Base-by-base conservation (phyloP, 202 grass and related monocot genomes). In the Miscanthus sacchariflorus region DNA sequence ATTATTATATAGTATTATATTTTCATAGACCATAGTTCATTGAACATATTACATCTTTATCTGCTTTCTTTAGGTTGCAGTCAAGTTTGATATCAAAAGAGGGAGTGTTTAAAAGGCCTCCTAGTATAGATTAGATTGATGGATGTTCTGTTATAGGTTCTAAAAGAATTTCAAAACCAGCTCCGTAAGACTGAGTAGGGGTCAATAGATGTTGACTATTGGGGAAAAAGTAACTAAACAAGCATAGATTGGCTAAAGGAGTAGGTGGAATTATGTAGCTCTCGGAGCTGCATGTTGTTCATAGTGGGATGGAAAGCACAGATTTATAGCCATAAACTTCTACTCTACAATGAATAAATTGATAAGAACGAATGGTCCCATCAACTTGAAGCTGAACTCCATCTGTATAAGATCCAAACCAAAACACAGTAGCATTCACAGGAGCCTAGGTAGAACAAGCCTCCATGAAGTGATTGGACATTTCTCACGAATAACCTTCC, bases 391-490 rank as follows among this genome's bases (percentile, higher is more conserved):
- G 11, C 6, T 54, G 58, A 61, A 23, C 58, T 76, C 74, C 14
- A 49, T 50, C 13, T 48, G 45, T 33, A 50, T 14, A 52, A 8
- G 52, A 49, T 61, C 68, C 18, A 80, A 78, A 17, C 23, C 17
- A 63, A 45, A 87, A 24, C 10, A 6, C 12, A 13, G 39, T 65
- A 38, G 49, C 75, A 72, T 38, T 59, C 68, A 70, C 5, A 58
- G 64, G 63, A 4, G 1, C 64, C 43, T 7, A 58, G 42, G 65
- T 71, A 86, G 24, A 12, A 50, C 38, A 59, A 23, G 48, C 84
- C 38, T 77, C 35, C 17, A 61, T 23, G 11, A 79, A 86, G 38
- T 72, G 36, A 80, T 17, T 79, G 36, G 71, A n/a, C 42, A 45
- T 7, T 68, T 77, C 28, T 85, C 43, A 14, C 13, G 2, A 77